Percentiles rank a stretch among this genome's conserved stretches.
phyloP scores from a whole-genome alignment of 2,329 filamentous ascomycete species.

The Coniochaeta pulveracea region DNA sequence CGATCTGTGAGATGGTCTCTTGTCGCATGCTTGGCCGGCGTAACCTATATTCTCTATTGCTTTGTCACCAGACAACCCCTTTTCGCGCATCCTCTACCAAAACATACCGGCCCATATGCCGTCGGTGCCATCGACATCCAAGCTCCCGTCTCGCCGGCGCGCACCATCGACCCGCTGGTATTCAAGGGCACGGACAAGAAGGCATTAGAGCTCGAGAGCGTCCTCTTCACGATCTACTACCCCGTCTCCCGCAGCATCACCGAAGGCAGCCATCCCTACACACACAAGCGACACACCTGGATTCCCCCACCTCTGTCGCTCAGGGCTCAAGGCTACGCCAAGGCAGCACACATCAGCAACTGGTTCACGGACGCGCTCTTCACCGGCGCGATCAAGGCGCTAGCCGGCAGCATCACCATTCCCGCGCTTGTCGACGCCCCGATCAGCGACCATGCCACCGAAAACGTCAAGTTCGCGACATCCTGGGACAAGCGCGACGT shows the following conservation, averaged over 20 bases:
- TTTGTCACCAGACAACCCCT: conserved; percentile 26
- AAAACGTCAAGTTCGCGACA: conserved; percentile 11
- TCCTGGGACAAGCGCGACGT: conserved; percentile 10
- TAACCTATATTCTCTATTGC: conserved; percentile 26
- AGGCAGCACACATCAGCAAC: conserved; percentile 30
- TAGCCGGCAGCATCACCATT: conserved; percentile 32
- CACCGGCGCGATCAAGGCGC: conserved; percentile 25
- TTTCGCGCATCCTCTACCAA: conserved; percentile 30
- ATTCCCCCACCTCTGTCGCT: conserved; percentile 29
- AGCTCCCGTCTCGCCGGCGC: conserved; percentile 15
- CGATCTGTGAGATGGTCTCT: conserved; percentile 17
- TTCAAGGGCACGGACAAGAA: conserved; percentile 21
- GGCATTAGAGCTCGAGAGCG: conserved; percentile 33
- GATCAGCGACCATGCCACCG: conserved; percentile 15
- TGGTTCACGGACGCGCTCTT: conserved; percentile 29
- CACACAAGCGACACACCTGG: conserved; percentile 27
- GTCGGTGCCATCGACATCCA: conserved; percentile 38
- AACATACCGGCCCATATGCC: conserved; percentile 29
- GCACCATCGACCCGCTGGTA: conserved; percentile 22
- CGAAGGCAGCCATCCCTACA: conserved; percentile 11
- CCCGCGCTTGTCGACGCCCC: conserved; percentile 35
- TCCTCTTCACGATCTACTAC: conserved; percentile 39
- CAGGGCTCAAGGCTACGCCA: conserved; percentile 33
- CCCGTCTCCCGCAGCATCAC: conserved; percentile 20
- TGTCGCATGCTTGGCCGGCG: conserved; percentile 15